A percentile compares a stretch with the other conserved stretches of the same genome.
phyloP scores from a whole-genome alignment of 805 yeast species.

The Ogataea parapolymorpha region DNA sequence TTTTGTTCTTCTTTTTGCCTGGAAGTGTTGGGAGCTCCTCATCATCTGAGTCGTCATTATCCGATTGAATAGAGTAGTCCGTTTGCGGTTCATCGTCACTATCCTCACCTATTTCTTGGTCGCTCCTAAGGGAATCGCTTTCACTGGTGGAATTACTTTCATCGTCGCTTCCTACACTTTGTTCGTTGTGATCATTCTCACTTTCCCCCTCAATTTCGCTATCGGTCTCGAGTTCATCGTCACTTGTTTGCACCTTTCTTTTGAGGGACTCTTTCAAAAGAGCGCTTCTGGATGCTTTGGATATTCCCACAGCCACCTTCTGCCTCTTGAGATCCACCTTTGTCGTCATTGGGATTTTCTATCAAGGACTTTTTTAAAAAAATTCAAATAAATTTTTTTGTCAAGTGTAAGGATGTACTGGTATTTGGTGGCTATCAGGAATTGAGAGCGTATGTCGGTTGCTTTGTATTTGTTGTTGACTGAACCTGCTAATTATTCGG shows the following conservation, averaged over 20 bases:
- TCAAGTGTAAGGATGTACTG: not conserved
- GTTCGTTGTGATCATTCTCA: not conserved
- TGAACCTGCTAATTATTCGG: too few species aligned
- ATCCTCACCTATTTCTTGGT: constrained; percentile 54
- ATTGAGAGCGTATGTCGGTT: too few species aligned
- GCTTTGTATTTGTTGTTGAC: too few species aligned
- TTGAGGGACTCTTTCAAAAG: not conserved
- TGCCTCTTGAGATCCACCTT: constrained; percentile 4
- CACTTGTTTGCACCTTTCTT: constrained; percentile 10
- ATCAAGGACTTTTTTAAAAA: not conserved
- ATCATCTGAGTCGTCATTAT: constrained; percentile 16
- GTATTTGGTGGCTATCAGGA: too few species aligned
- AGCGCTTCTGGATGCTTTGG: not conserved
- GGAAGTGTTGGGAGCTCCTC: constrained; percentile 33
- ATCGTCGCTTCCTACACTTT: not conserved
- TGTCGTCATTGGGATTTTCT: not conserved
- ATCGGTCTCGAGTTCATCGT: constrained; percentile 54
- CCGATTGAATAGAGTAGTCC: constrained; percentile 12
- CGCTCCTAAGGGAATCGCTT: not conserved
- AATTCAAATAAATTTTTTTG: constrained; percentile 1
- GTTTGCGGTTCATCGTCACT: constrained; percentile 21
- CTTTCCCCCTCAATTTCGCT: not conserved
- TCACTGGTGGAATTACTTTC: not conserved
- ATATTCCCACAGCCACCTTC: constrained; percentile 68
- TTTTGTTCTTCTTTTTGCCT: constrained; percentile 52